These are phyloP conservation scores for Pelagophyceae sp. DNA, from an alignment of 352 stramenopile genomes.

Conservation along the genomic window DNA sequence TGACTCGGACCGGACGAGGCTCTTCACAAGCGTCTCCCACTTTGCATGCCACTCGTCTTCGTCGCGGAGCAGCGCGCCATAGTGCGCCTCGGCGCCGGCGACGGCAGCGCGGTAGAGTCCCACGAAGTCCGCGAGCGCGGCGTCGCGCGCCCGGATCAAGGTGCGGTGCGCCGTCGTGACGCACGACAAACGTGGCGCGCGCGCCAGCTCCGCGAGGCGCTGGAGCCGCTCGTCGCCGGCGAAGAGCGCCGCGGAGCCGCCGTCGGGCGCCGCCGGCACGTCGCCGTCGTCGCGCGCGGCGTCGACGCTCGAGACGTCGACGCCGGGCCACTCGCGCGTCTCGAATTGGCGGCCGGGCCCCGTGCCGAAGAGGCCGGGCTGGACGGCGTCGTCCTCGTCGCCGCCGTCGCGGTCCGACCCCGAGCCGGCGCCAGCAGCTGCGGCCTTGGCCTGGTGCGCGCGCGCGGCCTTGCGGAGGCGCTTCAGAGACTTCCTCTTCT, in stretches of 20 bases:
- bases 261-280: not conserved
- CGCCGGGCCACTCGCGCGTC: not conserved
- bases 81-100: not conserved
- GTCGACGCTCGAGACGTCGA: not conserved
- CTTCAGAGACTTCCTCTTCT: conserved; percentile 39
- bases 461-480: conserved; percentile 33
- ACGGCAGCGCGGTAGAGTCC: not conserved
- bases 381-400: not conserved
- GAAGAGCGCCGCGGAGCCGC: not conserved
- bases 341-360: not conserved
- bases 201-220: not conserved
- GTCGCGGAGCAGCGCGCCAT: not conserved
- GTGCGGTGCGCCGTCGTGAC: conserved; percentile 16
- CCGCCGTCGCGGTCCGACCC: too few species aligned
- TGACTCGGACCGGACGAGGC: too few species aligned
- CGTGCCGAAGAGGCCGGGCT: not conserved
- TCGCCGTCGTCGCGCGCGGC: not conserved
- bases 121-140: not conserved
- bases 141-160: conserved; percentile 1
- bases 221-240: not conserved
- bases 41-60: not conserved
- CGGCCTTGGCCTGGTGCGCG: not conserved
- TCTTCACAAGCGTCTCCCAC: conserved; percentile 7
- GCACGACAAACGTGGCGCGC: not conserved
- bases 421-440: not conserved